A percentile compares a stretch with the other conserved stretches of the same genome.
Evolutionary conservation across 768 basidiomycete species (phyloP).

Genomic region (Lactarius akahatsu): DNA sequence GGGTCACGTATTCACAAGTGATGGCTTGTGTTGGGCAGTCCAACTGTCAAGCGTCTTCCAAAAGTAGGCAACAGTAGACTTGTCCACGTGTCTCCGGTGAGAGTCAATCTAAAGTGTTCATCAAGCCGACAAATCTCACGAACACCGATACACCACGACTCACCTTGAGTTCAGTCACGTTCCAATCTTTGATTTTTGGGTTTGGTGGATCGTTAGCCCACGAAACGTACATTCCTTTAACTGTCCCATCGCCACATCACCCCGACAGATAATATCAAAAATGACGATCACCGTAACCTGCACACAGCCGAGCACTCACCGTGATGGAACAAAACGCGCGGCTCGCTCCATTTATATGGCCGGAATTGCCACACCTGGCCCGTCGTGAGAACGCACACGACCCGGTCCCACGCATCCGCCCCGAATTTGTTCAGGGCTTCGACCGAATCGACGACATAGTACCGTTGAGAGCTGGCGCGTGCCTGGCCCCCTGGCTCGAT

Average conservation of each 20-base stretch:
- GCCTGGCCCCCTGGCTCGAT: conserved; percentile 67
- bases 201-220: conserved; percentile 93
- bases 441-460: conserved; percentile 88
- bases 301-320: conserved; percentile 48
- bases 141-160: not conserved
- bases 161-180: conserved; percentile 92
- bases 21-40: conserved; percentile 79
- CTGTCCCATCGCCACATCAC: conserved; percentile 41
- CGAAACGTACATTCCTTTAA: conserved; percentile 94
- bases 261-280: not conserved
- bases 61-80: conserved; percentile 91
- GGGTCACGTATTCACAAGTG: conserved; percentile 52
- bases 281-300: not conserved
- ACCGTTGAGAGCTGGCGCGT: conserved; percentile 49
- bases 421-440: conserved; percentile 93
- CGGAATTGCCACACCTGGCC: conserved; percentile 98
- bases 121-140: not conserved
- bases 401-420: conserved; percentile 92
- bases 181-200: conserved; percentile 91
- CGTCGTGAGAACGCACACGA: conserved; percentile 97
- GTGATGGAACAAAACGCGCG: conserved; percentile 88
- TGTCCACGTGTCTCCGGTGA: conserved; percentile 87
- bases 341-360: conserved; percentile 96
- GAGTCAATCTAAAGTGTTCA: conserved; percentile 71
- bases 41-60: conserved; percentile 91